phyloP scores from a whole-genome alignment of 129 eudicot genomes.

The Oenanthe sinensis region DNA sequence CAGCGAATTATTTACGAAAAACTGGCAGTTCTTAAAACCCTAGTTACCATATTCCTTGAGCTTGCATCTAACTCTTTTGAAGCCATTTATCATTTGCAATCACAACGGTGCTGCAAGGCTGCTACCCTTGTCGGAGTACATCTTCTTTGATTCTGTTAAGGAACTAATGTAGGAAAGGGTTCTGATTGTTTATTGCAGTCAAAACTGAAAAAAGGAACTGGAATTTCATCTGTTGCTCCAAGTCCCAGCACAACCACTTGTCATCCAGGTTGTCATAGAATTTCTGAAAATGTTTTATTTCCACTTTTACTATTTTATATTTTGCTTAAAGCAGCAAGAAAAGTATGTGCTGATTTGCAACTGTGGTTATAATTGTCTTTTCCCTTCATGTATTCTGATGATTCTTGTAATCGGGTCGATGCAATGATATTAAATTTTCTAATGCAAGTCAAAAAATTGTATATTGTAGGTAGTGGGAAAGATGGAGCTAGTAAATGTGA shows the following conservation, averaged over 20 bases:
- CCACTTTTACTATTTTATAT: background rate
- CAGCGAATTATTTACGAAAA: background rate
- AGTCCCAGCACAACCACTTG: slow-evolving; percentile 32
- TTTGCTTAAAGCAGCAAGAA: background rate
- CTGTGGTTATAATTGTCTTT: background rate
- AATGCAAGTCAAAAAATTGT: slow-evolving; percentile 8
- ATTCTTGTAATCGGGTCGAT: background rate
- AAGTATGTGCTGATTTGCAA: background rate
- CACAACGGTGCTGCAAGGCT: background rate
- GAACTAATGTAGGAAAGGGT: background rate
- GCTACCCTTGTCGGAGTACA: background rate
- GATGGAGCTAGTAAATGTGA: slow-evolving; percentile 34
- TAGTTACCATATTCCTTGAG: background rate
- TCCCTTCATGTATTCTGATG: background rate
- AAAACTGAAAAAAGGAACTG: slow-evolving; percentile 50
- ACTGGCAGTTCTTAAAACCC: background rate
- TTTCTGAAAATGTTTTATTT: slow-evolving; percentile 1
- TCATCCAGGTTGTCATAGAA: slow-evolving; percentile 41
- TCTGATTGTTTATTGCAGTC: slow-evolving; percentile 38
- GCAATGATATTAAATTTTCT: background rate
- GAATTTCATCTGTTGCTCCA: slow-evolving; percentile 42
- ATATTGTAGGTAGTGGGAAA: slow-evolving; percentile 36
- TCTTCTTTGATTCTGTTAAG: background rate
- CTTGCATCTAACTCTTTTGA: background rate
- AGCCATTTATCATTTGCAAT: background rate